phyloP scores from a whole-genome alignment of 2,329 filamentous ascomycete species.

The Pezicula radicicola region DNA sequence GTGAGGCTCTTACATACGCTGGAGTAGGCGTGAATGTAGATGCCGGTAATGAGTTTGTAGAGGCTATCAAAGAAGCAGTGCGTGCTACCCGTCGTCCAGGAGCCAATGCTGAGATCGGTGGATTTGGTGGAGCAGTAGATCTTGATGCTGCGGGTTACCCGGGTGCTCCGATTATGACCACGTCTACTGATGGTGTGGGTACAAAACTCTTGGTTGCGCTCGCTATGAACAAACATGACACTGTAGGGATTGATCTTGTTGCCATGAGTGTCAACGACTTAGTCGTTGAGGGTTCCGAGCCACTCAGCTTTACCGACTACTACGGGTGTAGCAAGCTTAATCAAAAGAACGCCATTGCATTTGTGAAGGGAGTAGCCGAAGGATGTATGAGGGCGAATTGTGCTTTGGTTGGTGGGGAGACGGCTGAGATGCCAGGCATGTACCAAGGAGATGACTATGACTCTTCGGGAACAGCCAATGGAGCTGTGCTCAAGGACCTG shows the following conservation, averaged over 20 bases:
- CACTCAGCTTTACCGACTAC: constrained; percentile 96
- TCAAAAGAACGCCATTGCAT: constrained; percentile 72
- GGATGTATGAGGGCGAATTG: constrained; percentile 85
- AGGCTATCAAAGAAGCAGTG: constrained; percentile 89
- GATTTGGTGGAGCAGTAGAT: constrained; percentile 88
- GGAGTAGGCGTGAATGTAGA: constrained; percentile 92
- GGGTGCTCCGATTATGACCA: constrained; percentile 78
- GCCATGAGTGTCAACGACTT: constrained; percentile 99
- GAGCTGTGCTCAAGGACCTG: constrained; percentile 67
- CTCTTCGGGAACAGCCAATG: constrained; percentile 84
- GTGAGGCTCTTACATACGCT: constrained; percentile 77
- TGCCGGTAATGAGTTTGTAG: constrained; percentile 87
- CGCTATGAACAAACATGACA: constrained; percentile 83
- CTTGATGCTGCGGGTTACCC: constrained; percentile 71
- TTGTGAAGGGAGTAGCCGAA: constrained; percentile 84
- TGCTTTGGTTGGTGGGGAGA: constrained; percentile 94
- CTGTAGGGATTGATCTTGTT: constrained; percentile 93
- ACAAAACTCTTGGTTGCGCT: constrained; percentile 98
- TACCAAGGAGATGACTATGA: constrained; percentile 85
- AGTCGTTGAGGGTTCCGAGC: constrained; percentile 91
- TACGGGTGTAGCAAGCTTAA: constrained; percentile 91
- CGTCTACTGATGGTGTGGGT: constrained; percentile 92
- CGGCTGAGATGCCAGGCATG: constrained; percentile 97
- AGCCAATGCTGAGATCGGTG: constrained; percentile 89
- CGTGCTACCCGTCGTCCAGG: constrained; percentile 79